These are phyloP conservation scores for Kuraishia capsulata DNA, from an alignment of 805 yeast species.

Conservation along the genomic window DNA sequence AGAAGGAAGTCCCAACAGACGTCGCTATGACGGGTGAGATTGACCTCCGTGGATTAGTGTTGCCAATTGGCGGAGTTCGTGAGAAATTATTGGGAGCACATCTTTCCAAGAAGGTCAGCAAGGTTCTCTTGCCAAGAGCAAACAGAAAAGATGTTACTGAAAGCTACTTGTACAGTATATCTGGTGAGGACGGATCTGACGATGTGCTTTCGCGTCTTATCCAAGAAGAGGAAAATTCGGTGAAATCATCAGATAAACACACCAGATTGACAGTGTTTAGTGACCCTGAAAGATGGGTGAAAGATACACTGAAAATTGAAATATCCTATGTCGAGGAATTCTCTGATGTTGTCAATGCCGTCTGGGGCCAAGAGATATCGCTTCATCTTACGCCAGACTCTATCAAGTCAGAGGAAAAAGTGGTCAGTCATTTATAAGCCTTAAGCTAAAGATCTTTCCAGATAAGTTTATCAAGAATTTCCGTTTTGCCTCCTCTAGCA, in stretches of 20 bases:
- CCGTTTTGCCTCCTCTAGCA: constrained; percentile 43
- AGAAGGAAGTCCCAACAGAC: constrained; percentile 32
- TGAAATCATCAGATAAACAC: constrained; percentile 1
- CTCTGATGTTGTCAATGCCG: constrained; percentile 61
- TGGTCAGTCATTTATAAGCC: not conserved
- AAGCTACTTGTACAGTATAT: constrained; percentile 31
- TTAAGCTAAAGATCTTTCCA: constrained; percentile 60
- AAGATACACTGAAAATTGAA: constrained; percentile 46
- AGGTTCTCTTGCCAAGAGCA: constrained; percentile 61
- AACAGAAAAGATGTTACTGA: constrained; percentile 64
- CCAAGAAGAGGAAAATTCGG: constrained; percentile 15
- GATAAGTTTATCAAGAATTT: constrained; percentile 56
- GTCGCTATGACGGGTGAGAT: constrained; percentile 87
- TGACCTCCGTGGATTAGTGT: constrained; percentile 65
- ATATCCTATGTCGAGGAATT: constrained; percentile 66
- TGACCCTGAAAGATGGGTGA: constrained; percentile 43
- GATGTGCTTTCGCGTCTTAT: constrained; percentile 12
- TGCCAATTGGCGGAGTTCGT: constrained; percentile 76
- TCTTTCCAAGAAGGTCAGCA: constrained; percentile 45
- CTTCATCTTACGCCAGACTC: constrained; percentile 5
- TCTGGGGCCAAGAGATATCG: constrained; percentile 50
- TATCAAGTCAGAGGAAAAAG: not conserved
- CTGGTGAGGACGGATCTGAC: constrained; percentile 9
- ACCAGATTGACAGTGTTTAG: constrained; percentile 11
- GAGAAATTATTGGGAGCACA: constrained; percentile 79